These are phyloP conservation scores for Neopestalotiopsis rosae DNA, from an alignment of 2,329 filamentous ascomycete genomes.

Conservation along the genomic window DNA sequence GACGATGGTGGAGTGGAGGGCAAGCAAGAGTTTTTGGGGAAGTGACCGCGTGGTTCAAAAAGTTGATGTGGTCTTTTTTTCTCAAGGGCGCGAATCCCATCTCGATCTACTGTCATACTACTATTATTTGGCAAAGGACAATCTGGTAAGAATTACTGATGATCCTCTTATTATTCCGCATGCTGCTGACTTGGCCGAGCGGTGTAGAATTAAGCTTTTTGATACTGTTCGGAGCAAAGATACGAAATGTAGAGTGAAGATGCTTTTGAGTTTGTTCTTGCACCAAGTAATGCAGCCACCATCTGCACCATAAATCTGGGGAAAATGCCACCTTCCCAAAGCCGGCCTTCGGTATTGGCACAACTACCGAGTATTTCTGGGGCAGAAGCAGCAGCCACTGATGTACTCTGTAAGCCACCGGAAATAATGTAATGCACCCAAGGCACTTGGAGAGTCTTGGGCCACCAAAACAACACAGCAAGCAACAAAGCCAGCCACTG, in stretches of 20 bases:
- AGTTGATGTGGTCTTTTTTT: background rate
- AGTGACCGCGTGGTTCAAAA: background rate
- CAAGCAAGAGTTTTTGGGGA: background rate
- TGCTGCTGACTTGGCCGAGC: background rate
- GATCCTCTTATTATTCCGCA: background rate
- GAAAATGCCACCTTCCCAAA: background rate
- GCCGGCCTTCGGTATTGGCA: background rate
- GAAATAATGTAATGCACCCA: background rate
- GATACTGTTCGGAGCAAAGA: background rate
- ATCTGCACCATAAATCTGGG: background rate
- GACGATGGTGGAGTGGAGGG: background rate
- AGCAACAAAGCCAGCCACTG: background rate
- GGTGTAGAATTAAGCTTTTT: background rate
- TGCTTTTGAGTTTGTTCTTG: background rate
- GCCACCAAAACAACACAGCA: background rate
- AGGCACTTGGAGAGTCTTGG: too few species aligned
- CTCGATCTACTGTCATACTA: background rate
- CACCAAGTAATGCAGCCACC: background rate
- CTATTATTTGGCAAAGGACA: too few species aligned
- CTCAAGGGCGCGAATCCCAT: background rate
- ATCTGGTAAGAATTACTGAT: too few species aligned
- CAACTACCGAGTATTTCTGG: background rate
- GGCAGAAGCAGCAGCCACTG: background rate
- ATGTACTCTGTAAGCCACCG: background rate
- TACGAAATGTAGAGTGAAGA: background rate